Conservation (phyloP, 1,139 yeast genomes). For the Kodamaea ohmeri region DNA sequence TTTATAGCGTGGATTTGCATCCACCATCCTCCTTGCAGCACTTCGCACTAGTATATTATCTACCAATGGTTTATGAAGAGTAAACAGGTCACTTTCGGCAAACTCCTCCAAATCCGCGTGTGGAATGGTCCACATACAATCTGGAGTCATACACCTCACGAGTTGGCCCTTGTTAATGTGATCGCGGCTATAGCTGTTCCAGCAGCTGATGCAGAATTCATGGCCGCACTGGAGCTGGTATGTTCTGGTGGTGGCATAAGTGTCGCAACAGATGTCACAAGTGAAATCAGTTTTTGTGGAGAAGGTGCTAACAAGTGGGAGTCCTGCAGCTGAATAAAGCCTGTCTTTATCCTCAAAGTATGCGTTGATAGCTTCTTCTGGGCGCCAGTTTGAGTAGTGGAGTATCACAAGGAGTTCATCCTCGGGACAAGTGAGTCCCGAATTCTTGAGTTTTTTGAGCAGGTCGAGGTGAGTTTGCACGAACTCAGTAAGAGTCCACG, state of each 20-base stretch:
- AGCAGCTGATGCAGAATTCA: constrained; percentile 67
- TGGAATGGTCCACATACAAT: constrained; percentile 34
- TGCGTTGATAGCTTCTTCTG: constrained; percentile 65
- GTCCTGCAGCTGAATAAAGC: constrained; percentile 49
- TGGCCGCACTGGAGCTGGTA: constrained; percentile 70
- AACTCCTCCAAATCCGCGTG: constrained; percentile 29
- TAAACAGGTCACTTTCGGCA: constrained; percentile 1
- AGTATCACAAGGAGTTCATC: constrained; percentile 52
- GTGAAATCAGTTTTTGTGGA: constrained; percentile 26
- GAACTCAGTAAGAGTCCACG: constrained; percentile 30
- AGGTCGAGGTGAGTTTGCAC: constrained; percentile 18
- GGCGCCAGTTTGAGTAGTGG: constrained; percentile 68
- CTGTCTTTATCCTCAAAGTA: constrained; percentile 55
- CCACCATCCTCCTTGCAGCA: constrained; percentile 50
- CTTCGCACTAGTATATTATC: constrained; percentile 20
- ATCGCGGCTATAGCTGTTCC: constrained; percentile 53
- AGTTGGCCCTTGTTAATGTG: constrained; percentile 53
- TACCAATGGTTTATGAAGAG: constrained; percentile 9
- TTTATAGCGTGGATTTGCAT: constrained; percentile 45
- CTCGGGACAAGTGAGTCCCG: constrained; percentile 29
- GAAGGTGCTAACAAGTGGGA: constrained; percentile 22
- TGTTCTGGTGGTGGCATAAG: constrained; percentile 29
- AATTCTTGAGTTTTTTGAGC: constrained; percentile 20
- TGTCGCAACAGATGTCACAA: constrained; percentile 75
- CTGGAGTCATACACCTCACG: constrained; percentile 61